Evolutionary conservation across 768 basidiomycete genomes (phyloP).

Genomic region (Naematelia aurantialba): DNA sequence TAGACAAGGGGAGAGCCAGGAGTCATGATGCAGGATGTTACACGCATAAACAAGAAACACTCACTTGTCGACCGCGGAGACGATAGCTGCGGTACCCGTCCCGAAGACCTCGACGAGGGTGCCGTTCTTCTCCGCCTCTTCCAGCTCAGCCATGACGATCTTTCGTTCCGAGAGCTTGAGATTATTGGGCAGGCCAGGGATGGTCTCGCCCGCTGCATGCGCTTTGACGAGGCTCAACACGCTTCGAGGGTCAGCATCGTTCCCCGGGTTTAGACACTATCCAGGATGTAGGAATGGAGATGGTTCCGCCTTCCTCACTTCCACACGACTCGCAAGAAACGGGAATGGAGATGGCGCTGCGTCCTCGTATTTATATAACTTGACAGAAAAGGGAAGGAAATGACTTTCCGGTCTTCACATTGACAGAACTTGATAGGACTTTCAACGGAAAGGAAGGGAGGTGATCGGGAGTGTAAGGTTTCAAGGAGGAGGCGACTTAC

Average conservation of each 20-base stretch:
- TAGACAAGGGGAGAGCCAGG: too few species aligned
- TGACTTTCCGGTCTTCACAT: too few species aligned
- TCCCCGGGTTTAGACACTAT: conserved; percentile 1
- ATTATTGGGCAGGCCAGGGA: conserved; percentile 56
- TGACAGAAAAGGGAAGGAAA: background rate
- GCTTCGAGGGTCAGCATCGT: too few species aligned
- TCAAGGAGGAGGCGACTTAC: conserved; percentile 10
- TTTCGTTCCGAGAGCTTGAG: conserved; percentile 58
- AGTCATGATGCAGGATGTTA: too few species aligned
- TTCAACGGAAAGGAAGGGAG: too few species aligned
- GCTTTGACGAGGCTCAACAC: conserved; percentile 67
- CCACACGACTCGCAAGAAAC: too few species aligned
- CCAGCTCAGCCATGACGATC: conserved; percentile 61
- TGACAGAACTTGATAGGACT: too few species aligned
- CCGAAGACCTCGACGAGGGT: conserved; percentile 76
- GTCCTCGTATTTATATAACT: too few species aligned
- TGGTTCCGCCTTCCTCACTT: too few species aligned
- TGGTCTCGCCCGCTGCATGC: conserved; percentile 55
- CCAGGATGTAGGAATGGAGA: too few species aligned
- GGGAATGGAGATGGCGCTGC: too few species aligned
- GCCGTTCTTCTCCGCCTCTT: conserved; percentile 57
- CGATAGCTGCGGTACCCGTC: conserved; percentile 64
- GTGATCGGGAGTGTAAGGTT: background rate
- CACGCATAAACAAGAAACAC: too few species aligned
- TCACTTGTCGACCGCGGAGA: conserved; percentile 49